Conservation (phyloP, 2,329 filamentous ascomycete species). For the Colletotrichum orchidophilum region DNA sequence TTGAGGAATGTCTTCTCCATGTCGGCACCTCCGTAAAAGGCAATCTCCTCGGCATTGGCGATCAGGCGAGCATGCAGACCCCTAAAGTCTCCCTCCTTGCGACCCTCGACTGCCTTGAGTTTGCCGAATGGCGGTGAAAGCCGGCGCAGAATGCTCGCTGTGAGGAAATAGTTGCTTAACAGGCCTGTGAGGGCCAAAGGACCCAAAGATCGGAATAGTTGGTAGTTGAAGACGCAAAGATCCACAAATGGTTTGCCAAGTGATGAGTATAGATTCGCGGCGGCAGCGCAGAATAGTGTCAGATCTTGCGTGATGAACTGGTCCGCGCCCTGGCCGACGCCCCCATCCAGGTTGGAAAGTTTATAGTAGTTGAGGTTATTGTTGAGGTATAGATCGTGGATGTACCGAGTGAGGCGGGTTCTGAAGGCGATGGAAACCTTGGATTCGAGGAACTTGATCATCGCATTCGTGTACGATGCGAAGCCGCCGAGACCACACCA, state of each 20-base stretch:
- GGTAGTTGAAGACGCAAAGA: conserved; percentile 96
- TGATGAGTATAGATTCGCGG: conserved; percentile 92
- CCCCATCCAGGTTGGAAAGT: conserved; percentile 89
- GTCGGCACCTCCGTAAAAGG: conserved; percentile 94
- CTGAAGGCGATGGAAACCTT: conserved; percentile 99
- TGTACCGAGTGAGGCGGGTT: conserved; percentile 92
- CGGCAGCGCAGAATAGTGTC: conserved; percentile 92
- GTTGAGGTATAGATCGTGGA: conserved; percentile 96
- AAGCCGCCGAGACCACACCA: conserved; percentile 95
- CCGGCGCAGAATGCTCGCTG: conserved; percentile 86
- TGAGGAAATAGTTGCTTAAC: conserved; percentile 92
- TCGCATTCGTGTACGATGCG: conserved; percentile 96
- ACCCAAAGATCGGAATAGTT: conserved; percentile 90
- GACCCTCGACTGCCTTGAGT: conserved; percentile 93
- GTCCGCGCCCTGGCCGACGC: conserved; percentile 89
- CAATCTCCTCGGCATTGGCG: conserved; percentile 96
- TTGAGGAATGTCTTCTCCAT: conserved; percentile 95
- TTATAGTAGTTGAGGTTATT: conserved; percentile 98
- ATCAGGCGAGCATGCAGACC: conserved; percentile 91
- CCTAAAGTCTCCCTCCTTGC: conserved; percentile 94
- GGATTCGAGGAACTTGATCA: conserved; percentile 98
- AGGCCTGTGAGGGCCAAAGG: conserved; percentile 88
- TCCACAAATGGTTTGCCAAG: conserved; percentile 99
- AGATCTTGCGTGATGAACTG: conserved; percentile 98
- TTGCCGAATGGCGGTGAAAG: conserved; percentile 97